These are phyloP conservation scores for Begonia masoniana DNA, from an alignment of 306 rosid genomes.

Conservation along the genomic window DNA sequence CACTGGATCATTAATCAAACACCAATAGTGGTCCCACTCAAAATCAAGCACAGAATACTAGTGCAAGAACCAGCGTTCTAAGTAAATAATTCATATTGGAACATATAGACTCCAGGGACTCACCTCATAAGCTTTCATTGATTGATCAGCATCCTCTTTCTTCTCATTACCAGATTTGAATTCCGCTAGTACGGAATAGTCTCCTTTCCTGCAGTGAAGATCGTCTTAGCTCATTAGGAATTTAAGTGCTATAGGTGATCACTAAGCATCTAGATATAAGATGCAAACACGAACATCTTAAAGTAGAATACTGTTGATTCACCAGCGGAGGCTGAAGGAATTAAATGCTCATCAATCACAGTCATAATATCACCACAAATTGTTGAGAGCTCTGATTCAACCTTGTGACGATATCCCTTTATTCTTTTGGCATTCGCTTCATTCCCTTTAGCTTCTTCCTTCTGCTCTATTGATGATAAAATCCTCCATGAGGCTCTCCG, in stretches of 20 bases:
- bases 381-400: conserved; percentile 5
- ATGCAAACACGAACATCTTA: conserved; percentile 1
- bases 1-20: no score
- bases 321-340: not conserved
- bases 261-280: not conserved
- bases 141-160: conserved; percentile 31
- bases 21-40: no score
- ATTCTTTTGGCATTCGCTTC: not conserved
- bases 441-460: conserved; percentile 4
- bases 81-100: not conserved
- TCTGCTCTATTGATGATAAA: conserved; percentile 1
- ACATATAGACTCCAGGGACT: not conserved
- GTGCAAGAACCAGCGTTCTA: no score
- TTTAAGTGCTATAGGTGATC: not conserved
- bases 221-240: not conserved
- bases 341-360: conserved; percentile 4
- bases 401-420: conserved; percentile 2
- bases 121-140: conserved; percentile 32
- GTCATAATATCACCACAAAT: conserved; percentile 3
- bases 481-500: conserved; percentile 5
- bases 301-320: conserved; percentile 6
- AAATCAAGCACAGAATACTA: no score
- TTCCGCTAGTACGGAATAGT: conserved; percentile 38
- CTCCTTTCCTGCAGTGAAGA: conserved; percentile 20
- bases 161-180: conserved; percentile 24